Percentiles rank a stretch among this genome's conserved stretches.
phyloP scores from a whole-genome alignment of 305 asterid genomes.

The Solanum chacoense region DNA sequence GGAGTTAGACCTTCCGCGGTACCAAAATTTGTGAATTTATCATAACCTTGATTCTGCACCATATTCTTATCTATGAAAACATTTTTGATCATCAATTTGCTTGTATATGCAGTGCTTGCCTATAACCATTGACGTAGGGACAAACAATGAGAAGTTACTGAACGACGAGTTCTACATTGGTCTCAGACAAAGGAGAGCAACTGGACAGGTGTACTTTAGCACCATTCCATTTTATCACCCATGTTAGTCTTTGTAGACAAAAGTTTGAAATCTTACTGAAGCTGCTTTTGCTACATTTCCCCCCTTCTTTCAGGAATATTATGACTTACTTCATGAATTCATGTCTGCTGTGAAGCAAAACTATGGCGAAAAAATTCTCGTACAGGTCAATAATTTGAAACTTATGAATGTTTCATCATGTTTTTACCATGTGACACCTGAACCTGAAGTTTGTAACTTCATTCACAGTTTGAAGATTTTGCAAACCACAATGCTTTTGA shows the following conservation, averaged over 20 bases:
- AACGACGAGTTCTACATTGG: conserved; percentile 86
- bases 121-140: conserved; percentile 78
- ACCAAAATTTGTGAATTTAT: neutral
- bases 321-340: conserved; percentile 65
- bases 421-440: neutral
- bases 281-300: neutral
- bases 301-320: conserved; percentile 47
- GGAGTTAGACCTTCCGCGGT: conserved; percentile 83
- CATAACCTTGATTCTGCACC: conserved; percentile 6
- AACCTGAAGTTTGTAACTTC: neutral
- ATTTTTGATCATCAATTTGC: neutral
- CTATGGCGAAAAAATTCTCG: conserved; percentile 71
- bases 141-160: conserved; percentile 60
- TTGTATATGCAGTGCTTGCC: conserved; percentile 58
- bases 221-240: neutral
- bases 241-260: neutral
- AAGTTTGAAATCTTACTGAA: neutral
- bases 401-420: neutral
- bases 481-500: conserved; percentile 92
- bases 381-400: conserved; percentile 39
- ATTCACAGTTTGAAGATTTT: conserved; percentile 78
- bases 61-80: neutral
- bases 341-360: conserved; percentile 79
- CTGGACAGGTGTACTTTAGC: conserved; percentile 51
- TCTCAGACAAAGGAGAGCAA: conserved; percentile 66